A percentile compares a stretch with the other conserved stretches of the same genome.
phyloP scores from a whole-genome alignment of 371 early-diverging fungal genomes.

The Mortierella sp. region DNA sequence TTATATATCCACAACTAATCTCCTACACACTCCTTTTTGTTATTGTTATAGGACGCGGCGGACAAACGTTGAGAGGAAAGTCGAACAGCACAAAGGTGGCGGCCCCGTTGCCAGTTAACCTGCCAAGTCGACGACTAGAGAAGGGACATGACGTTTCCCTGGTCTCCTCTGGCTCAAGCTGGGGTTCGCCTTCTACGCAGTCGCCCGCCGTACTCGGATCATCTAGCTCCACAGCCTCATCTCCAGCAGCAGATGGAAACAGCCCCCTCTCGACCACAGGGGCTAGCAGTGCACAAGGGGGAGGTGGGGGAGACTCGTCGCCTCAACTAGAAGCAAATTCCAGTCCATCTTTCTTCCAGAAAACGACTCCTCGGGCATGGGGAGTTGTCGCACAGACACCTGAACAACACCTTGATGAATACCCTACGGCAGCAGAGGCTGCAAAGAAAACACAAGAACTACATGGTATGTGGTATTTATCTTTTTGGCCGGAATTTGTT shows the following conservation, averaged over 20 bases:
- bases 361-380: conserved; percentile 39
- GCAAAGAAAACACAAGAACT: conserved; percentile 38
- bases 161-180: conserved; percentile 33
- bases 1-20: no score
- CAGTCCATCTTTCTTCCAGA: conserved; percentile 27
- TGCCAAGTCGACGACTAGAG: conserved; percentile 47
- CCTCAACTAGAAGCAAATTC: conserved; percentile 24
- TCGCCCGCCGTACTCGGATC: conserved; percentile 22
- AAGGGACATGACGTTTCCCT: conserved; percentile 31
- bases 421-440: conserved; percentile 52
- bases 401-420: conserved; percentile 39
- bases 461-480: conserved; percentile 20
- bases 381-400: conserved; percentile 28
- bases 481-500: not conserved
- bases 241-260: conserved; percentile 24
- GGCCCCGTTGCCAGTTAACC: conserved; percentile 48
- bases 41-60: conserved; percentile 24
- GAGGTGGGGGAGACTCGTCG: no score
- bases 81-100: conserved; percentile 30
- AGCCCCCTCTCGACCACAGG: conserved; percentile 14
- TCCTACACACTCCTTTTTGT: not conserved
- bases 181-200: conserved; percentile 45
- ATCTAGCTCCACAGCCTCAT: conserved; percentile 19
- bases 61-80: conserved; percentile 27
- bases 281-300: not conserved